Evolutionary conservation across 148 eudicot genomes (phyloP).

Genomic region (Fagopyrum esculentum): DNA sequence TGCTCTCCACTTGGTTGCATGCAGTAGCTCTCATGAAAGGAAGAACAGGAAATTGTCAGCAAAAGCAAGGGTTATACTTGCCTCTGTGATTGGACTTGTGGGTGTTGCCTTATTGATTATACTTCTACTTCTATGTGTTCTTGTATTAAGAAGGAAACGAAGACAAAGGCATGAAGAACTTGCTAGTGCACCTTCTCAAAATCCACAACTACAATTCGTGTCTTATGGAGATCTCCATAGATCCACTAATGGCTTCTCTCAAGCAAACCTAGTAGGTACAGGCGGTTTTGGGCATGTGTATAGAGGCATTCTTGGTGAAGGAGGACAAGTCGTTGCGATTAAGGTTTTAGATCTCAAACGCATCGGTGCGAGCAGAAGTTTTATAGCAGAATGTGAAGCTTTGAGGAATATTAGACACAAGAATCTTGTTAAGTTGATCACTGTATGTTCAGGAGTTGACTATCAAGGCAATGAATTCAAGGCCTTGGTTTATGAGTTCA

Average conservation of each 20-base stretch:
- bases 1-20: slow-evolving; percentile 11
- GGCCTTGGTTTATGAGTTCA: slow-evolving; percentile 14
- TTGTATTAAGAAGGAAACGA: background rate
- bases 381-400: slow-evolving; percentile 12
- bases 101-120: background rate
- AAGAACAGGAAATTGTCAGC: background rate
- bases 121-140: background rate
- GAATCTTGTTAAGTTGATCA: background rate
- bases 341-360: slow-evolving; percentile 1
- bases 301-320: no score
- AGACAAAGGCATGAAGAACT: background rate
- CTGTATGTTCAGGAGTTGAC: slow-evolving; percentile 10
- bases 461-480: slow-evolving; percentile 11
- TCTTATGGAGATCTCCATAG: background rate
- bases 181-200: background rate
- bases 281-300: no score
- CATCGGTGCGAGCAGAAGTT: background rate
- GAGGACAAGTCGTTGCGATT: no score
- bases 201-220: slow-evolving; percentile 8
- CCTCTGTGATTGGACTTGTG: background rate
- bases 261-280: no score
- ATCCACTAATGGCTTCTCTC: no score
- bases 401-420: slow-evolving; percentile 9
- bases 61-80: background rate
- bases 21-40: background rate